A percentile compares a stretch with the other conserved stretches of the same genome.
Evolutionary conservation across 257 asterid genomes (phyloP).

Genomic region (Verbena officinalis): DNA sequence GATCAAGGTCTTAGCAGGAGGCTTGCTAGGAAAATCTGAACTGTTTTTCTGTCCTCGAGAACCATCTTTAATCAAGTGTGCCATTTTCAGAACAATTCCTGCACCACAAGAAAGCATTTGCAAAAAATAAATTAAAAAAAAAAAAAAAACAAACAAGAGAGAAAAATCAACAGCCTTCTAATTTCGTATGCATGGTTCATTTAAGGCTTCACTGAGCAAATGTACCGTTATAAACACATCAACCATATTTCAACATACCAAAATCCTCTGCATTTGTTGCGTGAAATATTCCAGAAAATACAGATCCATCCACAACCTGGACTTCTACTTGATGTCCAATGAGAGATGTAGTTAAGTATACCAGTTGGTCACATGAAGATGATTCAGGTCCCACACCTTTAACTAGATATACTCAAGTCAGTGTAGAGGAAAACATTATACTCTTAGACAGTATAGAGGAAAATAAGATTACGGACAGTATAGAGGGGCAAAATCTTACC

Average conservation of each 20-base stretch:
- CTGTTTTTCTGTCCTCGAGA: constrained; percentile 57
- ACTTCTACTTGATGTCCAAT: constrained; percentile 94
- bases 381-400: constrained; percentile 61
- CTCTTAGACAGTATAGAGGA: constrained; percentile 30
- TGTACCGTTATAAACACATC: constrained; percentile 1
- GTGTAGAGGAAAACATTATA: constrained; percentile 24
- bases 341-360: constrained; percentile 72
- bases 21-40: constrained; percentile 55
- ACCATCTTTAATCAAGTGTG: constrained; percentile 67
- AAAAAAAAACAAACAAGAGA: too few species aligned
- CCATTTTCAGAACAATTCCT: constrained; percentile 95
- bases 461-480: constrained; percentile 5
- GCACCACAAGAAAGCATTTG: constrained; percentile 28
- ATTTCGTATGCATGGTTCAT: constrained; percentile 7
- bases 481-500: constrained; percentile 54
- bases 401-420: constrained; percentile 47
- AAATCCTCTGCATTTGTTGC: constrained; percentile 82
- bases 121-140: background rate
- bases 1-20: constrained; percentile 64
- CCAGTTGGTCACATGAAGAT: constrained; percentile 68
- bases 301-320: constrained; percentile 87
- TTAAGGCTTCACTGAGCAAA: constrained; percentile 1
- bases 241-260: constrained; percentile 51
- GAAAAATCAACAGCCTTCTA: background rate
- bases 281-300: constrained; percentile 84